A percentile compares a stretch with the other conserved stretches of the same genome.
phyloP scores from a whole-genome alignment of 2,329 filamentous ascomycete species.

The Ophiocordyceps camponoti-saundersi region DNA sequence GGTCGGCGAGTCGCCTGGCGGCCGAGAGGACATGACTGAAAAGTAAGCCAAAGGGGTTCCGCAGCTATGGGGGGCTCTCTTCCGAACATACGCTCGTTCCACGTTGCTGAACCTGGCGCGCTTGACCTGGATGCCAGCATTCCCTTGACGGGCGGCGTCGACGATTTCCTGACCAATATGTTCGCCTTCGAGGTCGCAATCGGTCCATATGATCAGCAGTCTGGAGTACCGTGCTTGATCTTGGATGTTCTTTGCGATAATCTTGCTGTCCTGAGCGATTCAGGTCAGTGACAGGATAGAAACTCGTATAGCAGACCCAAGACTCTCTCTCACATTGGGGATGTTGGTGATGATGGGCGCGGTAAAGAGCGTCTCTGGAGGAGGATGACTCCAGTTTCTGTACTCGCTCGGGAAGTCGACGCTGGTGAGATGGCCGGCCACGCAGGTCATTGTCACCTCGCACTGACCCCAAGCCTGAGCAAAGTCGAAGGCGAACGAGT shows the following conservation, averaged over 20 bases:
- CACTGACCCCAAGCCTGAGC: conserved; percentile 63
- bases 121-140: conserved; percentile 59
- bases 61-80: background rate
- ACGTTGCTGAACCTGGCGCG: conserved; percentile 92
- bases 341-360: conserved; percentile 57
- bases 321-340: conserved; percentile 34
- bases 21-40: conserved; percentile 70
- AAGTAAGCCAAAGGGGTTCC: background rate
- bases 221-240: conserved; percentile 55
- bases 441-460: conserved; percentile 83
- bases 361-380: conserved; percentile 64
- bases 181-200: conserved; percentile 95
- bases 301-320: background rate
- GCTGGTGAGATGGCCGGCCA: conserved; percentile 73
- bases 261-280: conserved; percentile 48
- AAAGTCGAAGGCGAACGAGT: conserved; percentile 82
- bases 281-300: background rate
- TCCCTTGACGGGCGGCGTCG: conserved; percentile 59
- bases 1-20: conserved; percentile 54
- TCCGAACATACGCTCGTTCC: conserved; percentile 53
- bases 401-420: conserved; percentile 60
- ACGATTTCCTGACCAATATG: conserved; percentile 89
- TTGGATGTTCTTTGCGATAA: conserved; percentile 73
- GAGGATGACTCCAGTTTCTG: conserved; percentile 66
- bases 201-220: conserved; percentile 90